phyloP scores from a whole-genome alignment of 2,329 filamentous ascomycete species.

The Calonectria hongkongensis region DNA sequence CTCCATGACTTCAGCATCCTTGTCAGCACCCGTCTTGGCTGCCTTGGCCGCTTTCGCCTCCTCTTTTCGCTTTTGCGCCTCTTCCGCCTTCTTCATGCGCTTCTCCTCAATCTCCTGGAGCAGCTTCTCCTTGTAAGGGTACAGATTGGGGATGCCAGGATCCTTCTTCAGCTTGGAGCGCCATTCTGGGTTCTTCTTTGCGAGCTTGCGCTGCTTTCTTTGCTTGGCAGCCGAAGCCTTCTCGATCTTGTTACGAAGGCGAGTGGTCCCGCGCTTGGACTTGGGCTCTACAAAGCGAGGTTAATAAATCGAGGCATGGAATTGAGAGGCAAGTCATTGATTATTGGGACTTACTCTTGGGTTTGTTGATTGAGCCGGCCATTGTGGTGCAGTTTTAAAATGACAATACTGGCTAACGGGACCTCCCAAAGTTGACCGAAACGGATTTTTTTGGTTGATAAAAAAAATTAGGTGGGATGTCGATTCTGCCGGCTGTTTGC shows the following conservation, averaged over 20 bases:
- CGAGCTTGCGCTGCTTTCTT: conserved; percentile 89
- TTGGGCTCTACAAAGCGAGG: conserved; percentile 81
- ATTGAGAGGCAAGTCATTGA: background rate
- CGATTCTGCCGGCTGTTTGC: conserved; percentile 59
- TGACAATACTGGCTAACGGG: conserved; percentile 44
- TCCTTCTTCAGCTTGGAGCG: conserved; percentile 97
- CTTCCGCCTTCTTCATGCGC: conserved; percentile 86
- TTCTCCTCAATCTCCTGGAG: conserved; percentile 96
- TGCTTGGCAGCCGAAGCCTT: conserved; percentile 94
- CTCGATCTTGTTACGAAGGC: conserved; percentile 95
- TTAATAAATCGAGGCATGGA: background rate
- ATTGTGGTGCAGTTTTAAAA: conserved; percentile 59
- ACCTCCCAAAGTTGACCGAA: conserved; percentile 34
- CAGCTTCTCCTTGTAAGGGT: conserved; percentile 97
- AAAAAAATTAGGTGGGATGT: conserved; percentile 64
- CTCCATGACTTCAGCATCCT: conserved; percentile 67
- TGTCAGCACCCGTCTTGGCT: conserved; percentile 71
- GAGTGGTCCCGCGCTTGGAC: conserved; percentile 93
- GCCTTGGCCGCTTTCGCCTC: conserved; percentile 82
- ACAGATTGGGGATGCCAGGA: conserved; percentile 96
- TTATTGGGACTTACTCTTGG: conserved; percentile 66
- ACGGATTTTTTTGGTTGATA: conserved; percentile 45
- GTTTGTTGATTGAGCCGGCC: conserved; percentile 74
- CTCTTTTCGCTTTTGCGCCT: conserved; percentile 82
- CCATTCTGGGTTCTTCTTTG: conserved; percentile 99